Conservation (phyloP, 176 grass and related monocot genomes). For the Oryza coarctata region DNA sequence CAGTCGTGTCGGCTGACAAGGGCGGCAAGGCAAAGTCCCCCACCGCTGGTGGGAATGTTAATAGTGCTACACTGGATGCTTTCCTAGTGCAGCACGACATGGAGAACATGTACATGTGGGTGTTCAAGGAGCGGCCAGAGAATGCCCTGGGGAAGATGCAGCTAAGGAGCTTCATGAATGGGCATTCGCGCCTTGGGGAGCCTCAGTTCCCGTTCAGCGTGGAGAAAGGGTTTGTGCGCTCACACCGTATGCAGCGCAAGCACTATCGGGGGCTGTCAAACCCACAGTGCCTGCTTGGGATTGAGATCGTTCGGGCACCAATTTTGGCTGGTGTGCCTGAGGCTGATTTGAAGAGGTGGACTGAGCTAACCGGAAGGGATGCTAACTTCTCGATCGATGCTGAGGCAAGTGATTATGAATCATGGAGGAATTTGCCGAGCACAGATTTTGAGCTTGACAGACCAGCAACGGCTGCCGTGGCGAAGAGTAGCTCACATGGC, state of each 20-base stretch:
- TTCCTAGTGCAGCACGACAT: conserved; percentile 97
- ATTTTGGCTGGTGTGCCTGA: conserved; percentile 63
- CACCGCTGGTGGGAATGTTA: conserved; percentile 40
- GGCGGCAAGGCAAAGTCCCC: conserved; percentile 51
- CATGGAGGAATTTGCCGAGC: conserved; percentile 80
- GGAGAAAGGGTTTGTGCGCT: conserved; percentile 85
- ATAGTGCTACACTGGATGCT: conserved; percentile 60
- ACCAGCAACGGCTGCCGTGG: conserved; percentile 21
- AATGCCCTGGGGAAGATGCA: conserved; percentile 99
- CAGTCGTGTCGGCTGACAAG: conserved; percentile 60
- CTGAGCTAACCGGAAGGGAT: conserved; percentile 81
- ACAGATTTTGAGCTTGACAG: conserved; percentile 89
- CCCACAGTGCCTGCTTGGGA: conserved; percentile 85
- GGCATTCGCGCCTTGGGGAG: conserved; percentile 85
- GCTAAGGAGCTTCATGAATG: conserved; percentile 94
- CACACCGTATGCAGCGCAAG: conserved; percentile 95
- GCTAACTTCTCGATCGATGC: conserved; percentile 61
- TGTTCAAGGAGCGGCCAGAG: conserved; percentile 82
- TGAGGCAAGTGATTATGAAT: conserved; percentile 75
- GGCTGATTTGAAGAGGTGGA: conserved; percentile 77
- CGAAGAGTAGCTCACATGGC: conserved; percentile 45
- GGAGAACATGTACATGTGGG: conserved; percentile 99
- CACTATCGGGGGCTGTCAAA: conserved; percentile 90
- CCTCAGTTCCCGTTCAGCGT: conserved; percentile 86
- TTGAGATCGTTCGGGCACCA: conserved; percentile 66